Percentiles rank a stretch among this genome's conserved stretches.
Conservation (phyloP, 805 yeast species). For the Candida saitoana region DNA sequence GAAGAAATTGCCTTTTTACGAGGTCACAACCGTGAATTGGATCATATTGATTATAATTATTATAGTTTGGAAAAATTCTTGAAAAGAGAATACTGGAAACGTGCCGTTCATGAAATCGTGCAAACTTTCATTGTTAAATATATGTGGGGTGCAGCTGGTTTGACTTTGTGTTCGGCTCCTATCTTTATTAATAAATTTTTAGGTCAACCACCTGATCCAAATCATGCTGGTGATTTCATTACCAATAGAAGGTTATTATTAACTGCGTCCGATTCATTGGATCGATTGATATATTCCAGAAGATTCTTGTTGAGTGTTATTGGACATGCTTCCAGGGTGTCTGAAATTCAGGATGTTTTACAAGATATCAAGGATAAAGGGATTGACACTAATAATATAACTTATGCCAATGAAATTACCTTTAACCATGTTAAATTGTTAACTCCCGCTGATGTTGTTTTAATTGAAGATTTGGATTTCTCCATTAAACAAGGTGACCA, state of each 20-base stretch:
- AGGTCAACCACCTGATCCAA: conserved; percentile 39
- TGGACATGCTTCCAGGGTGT: conserved; percentile 75
- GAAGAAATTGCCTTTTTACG: conserved; percentile 86
- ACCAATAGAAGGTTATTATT: conserved; percentile 81
- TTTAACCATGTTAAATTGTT: conserved; percentile 75
- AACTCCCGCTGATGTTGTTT: conserved; percentile 77
- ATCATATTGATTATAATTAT: conserved; percentile 71
- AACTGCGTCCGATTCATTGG: conserved; percentile 84
- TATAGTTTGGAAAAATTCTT: conserved; percentile 77
- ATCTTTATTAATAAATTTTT: conserved; percentile 62
- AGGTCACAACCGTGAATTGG: conserved; percentile 78
- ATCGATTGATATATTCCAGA: conserved; percentile 79
- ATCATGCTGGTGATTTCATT: conserved; percentile 75
- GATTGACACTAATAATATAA: conserved; percentile 17
- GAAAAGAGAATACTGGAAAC: conserved; percentile 68
- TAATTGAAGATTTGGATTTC: conserved; percentile 65
- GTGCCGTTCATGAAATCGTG: conserved; percentile 76
- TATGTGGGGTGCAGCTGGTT: conserved; percentile 94
- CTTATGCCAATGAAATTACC: conserved; percentile 48
- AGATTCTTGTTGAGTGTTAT: conserved; percentile 77
- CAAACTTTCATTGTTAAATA: conserved; percentile 88
- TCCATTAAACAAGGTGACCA: conserved; percentile 78
- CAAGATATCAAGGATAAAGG: conserved; percentile 37
- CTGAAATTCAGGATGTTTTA: conserved; percentile 64
- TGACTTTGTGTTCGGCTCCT: conserved; percentile 82